Conservation (phyloP, 1,284 basidiomycete genomes). For the Trichosporon coremiiforme region DNA sequence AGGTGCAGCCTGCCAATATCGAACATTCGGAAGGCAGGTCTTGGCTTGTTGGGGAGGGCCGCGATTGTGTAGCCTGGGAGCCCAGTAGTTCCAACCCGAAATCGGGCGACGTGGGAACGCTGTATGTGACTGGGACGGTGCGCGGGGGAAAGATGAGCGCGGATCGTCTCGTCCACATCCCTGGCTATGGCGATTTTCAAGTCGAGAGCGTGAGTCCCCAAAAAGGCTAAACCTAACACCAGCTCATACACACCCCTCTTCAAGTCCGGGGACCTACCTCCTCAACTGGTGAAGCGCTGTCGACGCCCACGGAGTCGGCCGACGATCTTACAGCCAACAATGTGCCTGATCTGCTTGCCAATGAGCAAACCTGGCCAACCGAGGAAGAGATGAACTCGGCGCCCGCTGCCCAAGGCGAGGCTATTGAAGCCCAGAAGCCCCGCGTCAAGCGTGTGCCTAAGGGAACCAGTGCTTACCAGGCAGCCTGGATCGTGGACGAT, state of each 20-base stretch:
- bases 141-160: conserved; percentile 78
- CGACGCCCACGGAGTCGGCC: conserved; percentile 67
- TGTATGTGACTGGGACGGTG: conserved; percentile 81
- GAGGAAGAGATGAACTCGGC: conserved; percentile 82
- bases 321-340: conserved; percentile 90
- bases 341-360: conserved; percentile 81
- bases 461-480: conserved; percentile 90
- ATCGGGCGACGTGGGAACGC: conserved; percentile 54
- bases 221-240: too few relatives aligned
- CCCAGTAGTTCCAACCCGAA: conserved; percentile 47
- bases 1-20: conserved; percentile 66
- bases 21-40: conserved; percentile 74
- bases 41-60: conserved; percentile 74
- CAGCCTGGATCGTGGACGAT: conserved; percentile 86
- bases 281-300: conserved; percentile 33
- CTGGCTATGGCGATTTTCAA: conserved; percentile 85
- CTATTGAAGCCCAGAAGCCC: conserved; percentile 60
- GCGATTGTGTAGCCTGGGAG: conserved; percentile 62
- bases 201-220: conserved; percentile 69
- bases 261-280: background rate
- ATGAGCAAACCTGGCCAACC: conserved; percentile 98
- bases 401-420: conserved; percentile 54
- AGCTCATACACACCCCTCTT: conserved; percentile 36
- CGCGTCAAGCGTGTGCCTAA: conserved; percentile 77
- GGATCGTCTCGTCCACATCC: conserved; percentile 84